These are phyloP conservation scores for Sugiyamaella boreocaroliniensis DNA, from an alignment of 805 yeast genomes.

Conservation along the genomic window DNA sequence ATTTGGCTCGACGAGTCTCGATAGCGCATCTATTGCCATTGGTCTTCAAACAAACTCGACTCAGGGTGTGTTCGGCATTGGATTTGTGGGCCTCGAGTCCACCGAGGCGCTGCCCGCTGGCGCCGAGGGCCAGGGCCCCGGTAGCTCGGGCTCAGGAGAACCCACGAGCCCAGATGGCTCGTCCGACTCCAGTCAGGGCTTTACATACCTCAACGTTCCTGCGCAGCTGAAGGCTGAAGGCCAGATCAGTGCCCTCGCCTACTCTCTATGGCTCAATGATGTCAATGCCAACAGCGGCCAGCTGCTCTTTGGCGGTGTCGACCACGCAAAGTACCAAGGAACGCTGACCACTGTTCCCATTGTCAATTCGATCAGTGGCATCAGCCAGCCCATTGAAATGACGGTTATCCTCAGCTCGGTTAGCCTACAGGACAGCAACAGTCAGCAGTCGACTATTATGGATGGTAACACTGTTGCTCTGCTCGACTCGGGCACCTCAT, in stretches of 20 bases:
- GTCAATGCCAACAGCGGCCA: slow-evolving; percentile 30
- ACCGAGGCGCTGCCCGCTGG: slow-evolving; percentile 10
- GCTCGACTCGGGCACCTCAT: slow-evolving; percentile 53
- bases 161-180: not conserved
- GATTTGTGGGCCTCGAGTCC: slow-evolving; percentile 29
- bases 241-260: slow-evolving; percentile 35
- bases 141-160: not conserved
- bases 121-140: not conserved
- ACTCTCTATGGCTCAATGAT: slow-evolving; percentile 41
- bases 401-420: slow-evolving; percentile 5
- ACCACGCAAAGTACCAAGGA: slow-evolving; percentile 37
- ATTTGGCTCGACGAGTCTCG: slow-evolving; percentile 43
- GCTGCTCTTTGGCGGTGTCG: slow-evolving; percentile 42
- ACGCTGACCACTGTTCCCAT: slow-evolving; percentile 31
- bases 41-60: slow-evolving; percentile 59
- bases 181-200: slow-evolving; percentile 10
- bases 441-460: slow-evolving; percentile 1
- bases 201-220: slow-evolving; percentile 58
- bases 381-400: slow-evolving; percentile 5
- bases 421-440: slow-evolving; percentile 4
- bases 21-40: slow-evolving; percentile 62
- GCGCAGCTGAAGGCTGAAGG: slow-evolving; percentile 44
- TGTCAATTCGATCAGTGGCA: slow-evolving; percentile 14
- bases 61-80: slow-evolving; percentile 44
- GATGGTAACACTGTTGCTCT: slow-evolving; percentile 33